Conservation (phyloP, 331 rosid species). For the Quercus lobata region DNA sequence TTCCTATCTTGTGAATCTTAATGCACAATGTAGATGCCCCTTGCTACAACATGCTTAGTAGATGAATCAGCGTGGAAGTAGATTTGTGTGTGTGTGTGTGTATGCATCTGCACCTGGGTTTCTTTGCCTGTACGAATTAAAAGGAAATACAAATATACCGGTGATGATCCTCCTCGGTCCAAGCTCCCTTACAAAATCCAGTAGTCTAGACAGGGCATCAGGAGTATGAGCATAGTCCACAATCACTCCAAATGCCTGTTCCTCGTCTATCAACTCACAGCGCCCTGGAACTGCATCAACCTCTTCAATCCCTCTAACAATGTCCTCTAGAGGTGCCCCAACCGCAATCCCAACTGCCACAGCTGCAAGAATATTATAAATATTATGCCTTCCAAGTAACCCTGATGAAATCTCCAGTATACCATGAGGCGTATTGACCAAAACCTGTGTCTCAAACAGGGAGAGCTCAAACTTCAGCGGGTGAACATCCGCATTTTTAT, state of each 20-base stretch:
- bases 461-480: constrained; percentile 87
- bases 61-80: constrained; percentile 12
- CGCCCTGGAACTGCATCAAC: constrained; percentile 96
- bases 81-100: not conserved
- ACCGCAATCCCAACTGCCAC: constrained; percentile 94
- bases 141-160: constrained; percentile 43
- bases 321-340: constrained; percentile 94
- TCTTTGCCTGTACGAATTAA: not conserved
- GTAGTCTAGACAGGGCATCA: constrained; percentile 82
- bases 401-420: constrained; percentile 94
- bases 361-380: constrained; percentile 88
- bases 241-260: constrained; percentile 89
- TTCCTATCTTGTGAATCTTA: not conserved
- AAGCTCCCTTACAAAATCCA: constrained; percentile 92
- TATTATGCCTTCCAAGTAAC: constrained; percentile 84
- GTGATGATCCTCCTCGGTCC: constrained; percentile 84
- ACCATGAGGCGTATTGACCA: constrained; percentile 87
- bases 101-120: not conserved
- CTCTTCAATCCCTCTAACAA: constrained; percentile 96
- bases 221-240: constrained; percentile 95
- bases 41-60: not conserved
- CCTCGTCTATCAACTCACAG: constrained; percentile 94
- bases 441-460: constrained; percentile 92
- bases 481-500: constrained; percentile 80
- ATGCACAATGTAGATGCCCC: not conserved